Base-by-base conservation (phyloP, 352 stramenopile genomes). In the Aphanomyces euteiches region DNA sequence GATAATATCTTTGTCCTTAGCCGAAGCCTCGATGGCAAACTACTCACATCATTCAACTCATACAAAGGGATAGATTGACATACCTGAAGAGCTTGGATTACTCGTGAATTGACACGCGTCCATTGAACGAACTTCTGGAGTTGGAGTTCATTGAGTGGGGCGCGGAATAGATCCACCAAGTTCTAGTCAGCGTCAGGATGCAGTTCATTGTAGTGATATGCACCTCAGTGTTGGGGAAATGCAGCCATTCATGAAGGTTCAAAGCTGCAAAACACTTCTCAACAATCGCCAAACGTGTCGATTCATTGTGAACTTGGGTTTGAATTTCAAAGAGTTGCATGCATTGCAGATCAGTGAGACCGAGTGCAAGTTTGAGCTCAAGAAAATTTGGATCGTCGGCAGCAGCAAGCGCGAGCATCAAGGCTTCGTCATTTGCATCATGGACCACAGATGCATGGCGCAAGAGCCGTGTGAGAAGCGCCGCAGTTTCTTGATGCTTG, bases 51-150 rank as follows among this genome's bases (percentile, higher is more conserved):
- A 37, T 53, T 21, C 8, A 13, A 59, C 41, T 19, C 17, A 37
- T 36, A 15, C 38, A 66, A 15, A 53, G n/a, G 13, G 13, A 53
- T 19, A 53, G n/a, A 53, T 15, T 53, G n/a, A n/a, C 45, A 66
- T 65, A 90, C 85, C 66, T 90, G 85, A 37, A 94, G 74, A n/a
- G 81, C 69, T 28, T 94, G 84, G 45, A 94, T 88, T 21, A 81
- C 76, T 17, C 83, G 73, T 3, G 77, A 73, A 73, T 94, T 94
- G 39, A 91, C 82, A n/a, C 80, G 72, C 6, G 87, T 90, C 85
- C 84, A 94, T 47, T 84, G 84, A 47, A 93, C 69, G 60, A 92
- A 92, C 48, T 84, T 87, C 76, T 92, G 84, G 53, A 95, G 92
- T 73, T 95, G 87, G 67, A 89, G 79, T 13, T 80, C 66, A n/a